These are phyloP conservation scores for Cladochytrium replicatum DNA, from an alignment of 192 early-diverging fungal genomes.

Conservation along the genomic window DNA sequence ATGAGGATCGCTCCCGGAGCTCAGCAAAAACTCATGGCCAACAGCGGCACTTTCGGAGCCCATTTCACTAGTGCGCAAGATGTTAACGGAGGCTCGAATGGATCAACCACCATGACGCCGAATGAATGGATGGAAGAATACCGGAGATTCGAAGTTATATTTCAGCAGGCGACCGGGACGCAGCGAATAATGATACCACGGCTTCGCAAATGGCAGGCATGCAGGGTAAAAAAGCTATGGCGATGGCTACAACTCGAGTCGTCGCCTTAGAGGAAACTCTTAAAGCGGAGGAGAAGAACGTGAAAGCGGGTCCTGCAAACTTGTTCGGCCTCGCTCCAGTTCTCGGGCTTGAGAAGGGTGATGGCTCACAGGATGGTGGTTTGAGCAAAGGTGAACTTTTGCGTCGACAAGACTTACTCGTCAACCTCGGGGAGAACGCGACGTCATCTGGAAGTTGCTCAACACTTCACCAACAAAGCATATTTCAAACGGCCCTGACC, in stretches of 20 bases:
- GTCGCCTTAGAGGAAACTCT: constrained; percentile 46
- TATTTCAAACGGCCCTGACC: not conserved
- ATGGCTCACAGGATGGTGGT: not conserved
- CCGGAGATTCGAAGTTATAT: constrained; percentile 62
- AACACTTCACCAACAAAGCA: not conserved
- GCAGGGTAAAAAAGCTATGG: constrained; percentile 63
- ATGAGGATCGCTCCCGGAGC: too few relatives aligned
- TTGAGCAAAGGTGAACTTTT: constrained; percentile 63
- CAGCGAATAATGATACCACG: constrained; percentile 65
- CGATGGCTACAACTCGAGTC: constrained; percentile 33
- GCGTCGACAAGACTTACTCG: constrained; percentile 69
- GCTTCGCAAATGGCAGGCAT: constrained; percentile 68
- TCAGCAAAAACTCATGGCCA: too few relatives aligned
- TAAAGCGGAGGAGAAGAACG: constrained; percentile 32
- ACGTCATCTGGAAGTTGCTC: constrained; percentile 27
- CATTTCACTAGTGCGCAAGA: too few relatives aligned
- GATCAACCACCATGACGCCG: constrained; percentile 37
- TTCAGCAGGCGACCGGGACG: constrained; percentile 60
- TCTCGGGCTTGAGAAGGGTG: too few relatives aligned
- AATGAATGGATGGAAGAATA: constrained; percentile 77
- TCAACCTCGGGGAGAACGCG: constrained; percentile 54
- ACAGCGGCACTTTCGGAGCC: too few relatives aligned
- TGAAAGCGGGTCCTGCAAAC: too few relatives aligned
- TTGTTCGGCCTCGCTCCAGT: too few relatives aligned
- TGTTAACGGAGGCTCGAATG: not conserved